phyloP scores from a whole-genome alignment of 2,329 filamentous ascomycete species.

The Penicillium sp. region DNA sequence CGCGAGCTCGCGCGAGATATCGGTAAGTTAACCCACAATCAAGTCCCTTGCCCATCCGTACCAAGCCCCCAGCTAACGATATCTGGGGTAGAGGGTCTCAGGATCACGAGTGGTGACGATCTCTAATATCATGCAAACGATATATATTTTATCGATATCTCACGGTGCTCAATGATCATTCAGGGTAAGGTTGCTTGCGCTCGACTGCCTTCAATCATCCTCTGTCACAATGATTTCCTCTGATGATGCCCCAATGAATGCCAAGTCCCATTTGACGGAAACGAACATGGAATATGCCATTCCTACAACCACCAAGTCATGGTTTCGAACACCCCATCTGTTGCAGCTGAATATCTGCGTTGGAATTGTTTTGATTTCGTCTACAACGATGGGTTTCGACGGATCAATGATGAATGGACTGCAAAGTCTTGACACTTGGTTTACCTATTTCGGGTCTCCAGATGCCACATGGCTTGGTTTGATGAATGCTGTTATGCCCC shows the following conservation, averaged over 20 bases:
- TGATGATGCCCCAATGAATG: neutral
- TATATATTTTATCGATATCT: neutral
- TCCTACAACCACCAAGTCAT: neutral
- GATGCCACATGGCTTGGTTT: constrained; percentile 31
- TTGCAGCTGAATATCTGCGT: neutral
- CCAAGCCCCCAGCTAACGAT: neutral
- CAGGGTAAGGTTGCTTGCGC: neutral
- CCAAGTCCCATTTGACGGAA: neutral
- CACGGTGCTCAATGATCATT: neutral
- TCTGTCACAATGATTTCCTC: neutral
- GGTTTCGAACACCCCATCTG: constrained; percentile 1
- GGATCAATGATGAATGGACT: constrained; percentile 30
- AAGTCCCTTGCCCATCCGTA: neutral
- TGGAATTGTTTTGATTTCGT: neutral
- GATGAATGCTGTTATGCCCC: constrained; percentile 10
- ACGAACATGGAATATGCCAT: neutral
- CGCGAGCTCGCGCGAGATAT: neutral
- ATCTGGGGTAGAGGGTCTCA: neutral
- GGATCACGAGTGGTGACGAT: neutral
- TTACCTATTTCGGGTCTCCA: constrained; percentile 29
- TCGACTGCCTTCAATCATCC: neutral
- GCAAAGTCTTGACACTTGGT: constrained; percentile 33
- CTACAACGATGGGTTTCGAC: constrained; percentile 7
- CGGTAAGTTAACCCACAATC: neutral
- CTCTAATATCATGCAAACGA: neutral